These are phyloP conservation scores for Monascus purpureus DNA, from an alignment of 495 filamentous ascomycete species.

Conservation along the genomic window DNA sequence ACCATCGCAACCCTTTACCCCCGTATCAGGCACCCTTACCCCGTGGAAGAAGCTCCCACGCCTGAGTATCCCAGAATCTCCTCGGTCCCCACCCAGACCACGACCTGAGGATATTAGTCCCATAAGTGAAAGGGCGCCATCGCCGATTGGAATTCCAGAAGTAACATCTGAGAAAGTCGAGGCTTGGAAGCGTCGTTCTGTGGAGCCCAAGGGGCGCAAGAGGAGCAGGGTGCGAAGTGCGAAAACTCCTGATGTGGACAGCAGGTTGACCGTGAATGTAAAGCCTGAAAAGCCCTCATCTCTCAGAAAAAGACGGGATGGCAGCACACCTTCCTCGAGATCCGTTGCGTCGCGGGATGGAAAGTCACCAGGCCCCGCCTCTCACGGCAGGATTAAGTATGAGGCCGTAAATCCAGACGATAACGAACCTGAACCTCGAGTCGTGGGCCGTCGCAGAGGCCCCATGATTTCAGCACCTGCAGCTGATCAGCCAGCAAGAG, in stretches of 20 bases:
- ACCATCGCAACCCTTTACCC: conserved; percentile 24
- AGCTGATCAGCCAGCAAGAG: conserved; percentile 19
- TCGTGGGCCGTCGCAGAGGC: conserved; percentile 34
- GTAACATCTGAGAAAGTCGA: conserved; percentile 16
- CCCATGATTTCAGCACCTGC: conserved; percentile 6
- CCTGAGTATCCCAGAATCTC: conserved; percentile 24
- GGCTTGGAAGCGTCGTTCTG: conserved; percentile 10
- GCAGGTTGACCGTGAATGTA: conserved; percentile 12
- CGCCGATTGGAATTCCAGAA: conserved; percentile 22
- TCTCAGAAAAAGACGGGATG: conserved; percentile 25
- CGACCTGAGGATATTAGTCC: conserved; percentile 37
- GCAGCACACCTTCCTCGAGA: conserved; percentile 40
- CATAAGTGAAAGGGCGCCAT: conserved; percentile 35
- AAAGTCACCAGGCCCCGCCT: conserved; percentile 29
- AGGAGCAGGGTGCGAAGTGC: conserved; percentile 6
- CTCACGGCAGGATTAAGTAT: conserved; percentile 44
- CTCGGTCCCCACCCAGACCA: conserved; percentile 32
- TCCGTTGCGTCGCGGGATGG: conserved; percentile 45
- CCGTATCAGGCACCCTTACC: conserved; percentile 31
- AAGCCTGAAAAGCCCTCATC: conserved; percentile 22
- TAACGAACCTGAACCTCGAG: conserved; percentile 29
- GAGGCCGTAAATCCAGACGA: conserved; percentile 33
- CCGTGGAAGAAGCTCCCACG: conserved; percentile 34
- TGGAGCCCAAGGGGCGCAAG: conserved; percentile 11
- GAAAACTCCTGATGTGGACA: conserved; percentile 9